phyloP scores from a whole-genome alignment of 2,329 filamentous ascomycete species.

The Aspergillus arachidicola region DNA sequence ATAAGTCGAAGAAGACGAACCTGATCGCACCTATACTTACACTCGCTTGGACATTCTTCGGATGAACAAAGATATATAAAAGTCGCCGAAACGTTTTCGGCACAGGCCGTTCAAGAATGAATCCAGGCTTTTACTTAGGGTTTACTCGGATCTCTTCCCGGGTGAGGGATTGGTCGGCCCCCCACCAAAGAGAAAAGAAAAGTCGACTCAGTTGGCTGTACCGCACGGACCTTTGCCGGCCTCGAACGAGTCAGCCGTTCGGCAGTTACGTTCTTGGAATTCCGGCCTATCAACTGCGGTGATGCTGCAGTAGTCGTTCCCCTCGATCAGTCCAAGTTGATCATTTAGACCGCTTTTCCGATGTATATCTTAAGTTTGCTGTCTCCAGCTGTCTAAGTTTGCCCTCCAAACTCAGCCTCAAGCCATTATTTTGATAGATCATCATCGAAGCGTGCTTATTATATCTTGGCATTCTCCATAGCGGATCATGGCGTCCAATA shows the following conservation, averaged over 20 bases:
- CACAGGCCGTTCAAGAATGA: not conserved
- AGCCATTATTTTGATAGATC: not conserved
- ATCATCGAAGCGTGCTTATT: not conserved
- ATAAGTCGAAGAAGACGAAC: too few relatives aligned
- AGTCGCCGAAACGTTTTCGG: not conserved
- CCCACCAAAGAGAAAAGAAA: not conserved
- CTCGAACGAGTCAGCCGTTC: not conserved
- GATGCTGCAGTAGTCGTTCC: not conserved
- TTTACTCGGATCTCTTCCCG: not conserved
- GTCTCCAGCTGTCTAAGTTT: not conserved
- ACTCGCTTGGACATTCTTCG: not conserved
- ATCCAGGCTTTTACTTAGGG: not conserved
- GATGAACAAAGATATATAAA: not conserved
- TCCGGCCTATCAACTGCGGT: not conserved
- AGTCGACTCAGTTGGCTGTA: not conserved
- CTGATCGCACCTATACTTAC: too few relatives aligned
- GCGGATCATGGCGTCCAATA: constrained; percentile 2
- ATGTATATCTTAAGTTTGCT: not conserved
- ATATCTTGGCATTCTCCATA: constrained; percentile 2
- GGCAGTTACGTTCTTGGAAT: not conserved
- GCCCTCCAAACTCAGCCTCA: not conserved
- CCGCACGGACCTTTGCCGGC: not conserved
- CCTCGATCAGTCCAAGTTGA: not conserved
- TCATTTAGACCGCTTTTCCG: not conserved
- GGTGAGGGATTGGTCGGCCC: not conserved